Evolutionary conservation across 2,329 filamentous ascomycete genomes (phyloP).

Genomic region (Stemphylium beticola): DNA sequence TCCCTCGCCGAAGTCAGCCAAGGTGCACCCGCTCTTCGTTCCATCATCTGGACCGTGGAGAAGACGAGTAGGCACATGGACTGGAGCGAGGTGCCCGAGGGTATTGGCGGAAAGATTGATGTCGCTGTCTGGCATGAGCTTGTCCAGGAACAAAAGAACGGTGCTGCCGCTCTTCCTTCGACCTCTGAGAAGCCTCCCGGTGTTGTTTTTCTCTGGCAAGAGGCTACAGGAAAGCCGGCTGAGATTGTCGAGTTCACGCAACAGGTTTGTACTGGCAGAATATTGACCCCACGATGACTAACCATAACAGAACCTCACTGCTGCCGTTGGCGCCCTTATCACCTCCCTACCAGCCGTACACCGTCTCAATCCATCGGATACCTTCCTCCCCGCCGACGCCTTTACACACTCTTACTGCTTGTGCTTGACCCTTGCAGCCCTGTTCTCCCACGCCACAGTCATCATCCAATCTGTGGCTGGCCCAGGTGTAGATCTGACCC

Average conservation of each 20-base stretch:
- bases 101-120: conserved; percentile 74
- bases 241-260: conserved; percentile 85
- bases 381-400: conserved; percentile 84
- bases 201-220: conserved; percentile 70
- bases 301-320: conserved; percentile 73
- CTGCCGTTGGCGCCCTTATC: conserved; percentile 80
- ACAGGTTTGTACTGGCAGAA: conserved; percentile 49
- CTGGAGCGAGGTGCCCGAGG: conserved; percentile 87
- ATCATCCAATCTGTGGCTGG: conserved; percentile 89
- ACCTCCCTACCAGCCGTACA: conserved; percentile 77
- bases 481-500: conserved; percentile 70
- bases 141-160: conserved; percentile 66
- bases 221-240: conserved; percentile 53
- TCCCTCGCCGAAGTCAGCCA: conserved; percentile 76
- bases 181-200: conserved; percentile 60
- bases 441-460: conserved; percentile 84
- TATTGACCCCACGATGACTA: background rate
- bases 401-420: conserved; percentile 82
- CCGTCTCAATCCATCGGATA: conserved; percentile 74
- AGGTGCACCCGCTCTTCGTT: conserved; percentile 70
- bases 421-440: conserved; percentile 77
- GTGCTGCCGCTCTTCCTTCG: conserved; percentile 68
- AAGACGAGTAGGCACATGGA: conserved; percentile 90
- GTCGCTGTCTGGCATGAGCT: conserved; percentile 95
- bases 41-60: conserved; percentile 92